Base-by-base conservation (phyloP, 495 filamentous ascomycete genomes). In the Penicillium herquei region DNA sequence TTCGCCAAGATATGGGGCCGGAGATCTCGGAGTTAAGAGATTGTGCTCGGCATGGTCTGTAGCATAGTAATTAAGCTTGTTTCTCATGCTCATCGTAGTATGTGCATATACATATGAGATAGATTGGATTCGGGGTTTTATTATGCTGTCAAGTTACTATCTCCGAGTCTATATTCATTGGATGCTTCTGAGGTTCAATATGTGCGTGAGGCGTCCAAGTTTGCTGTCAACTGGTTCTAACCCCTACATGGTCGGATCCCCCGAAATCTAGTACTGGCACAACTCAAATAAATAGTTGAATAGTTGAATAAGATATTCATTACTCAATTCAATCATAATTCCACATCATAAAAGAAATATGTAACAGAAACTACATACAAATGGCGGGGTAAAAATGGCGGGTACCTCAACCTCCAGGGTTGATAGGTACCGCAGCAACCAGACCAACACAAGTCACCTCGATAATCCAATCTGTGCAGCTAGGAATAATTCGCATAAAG, bases 361-460 rank as follows among this genome's bases (percentile, higher is more conserved):
- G 34, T 39, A 16, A 56, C 50, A 48, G 37, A 26, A n/a, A 46
- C 49, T 52, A 59, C 49, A 40, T 53, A 52, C 48, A 55, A 51
- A 39, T 49, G 32, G 56, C 32, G 12, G 43, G 37, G 7, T 9
- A 43, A 10, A 41, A 41, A 26, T 26, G 21, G 21, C 21, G 21
- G 4, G 21, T 26, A 26, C 21, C 21, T 26, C 41, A 43, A 21
- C 41, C 41, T 43, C 41, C 41, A 43, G 41, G 41, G 41, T 11
- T 21, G 17, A 17, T 18, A 26, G 12, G 21, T 7, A 14, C 12
- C 39, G 7, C 16, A 6, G 39, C 13, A 41, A 14, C 39, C 6
- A 17, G 12, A 26, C 16, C 5, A 43, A 43, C 14, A 17, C 7
- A 43, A 26, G 17, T 43, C 14, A 43, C 12, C 14, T 6, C 16